phyloP scores from a whole-genome alignment of 2,329 filamentous ascomycete species.

The Fusarium poae region DNA sequence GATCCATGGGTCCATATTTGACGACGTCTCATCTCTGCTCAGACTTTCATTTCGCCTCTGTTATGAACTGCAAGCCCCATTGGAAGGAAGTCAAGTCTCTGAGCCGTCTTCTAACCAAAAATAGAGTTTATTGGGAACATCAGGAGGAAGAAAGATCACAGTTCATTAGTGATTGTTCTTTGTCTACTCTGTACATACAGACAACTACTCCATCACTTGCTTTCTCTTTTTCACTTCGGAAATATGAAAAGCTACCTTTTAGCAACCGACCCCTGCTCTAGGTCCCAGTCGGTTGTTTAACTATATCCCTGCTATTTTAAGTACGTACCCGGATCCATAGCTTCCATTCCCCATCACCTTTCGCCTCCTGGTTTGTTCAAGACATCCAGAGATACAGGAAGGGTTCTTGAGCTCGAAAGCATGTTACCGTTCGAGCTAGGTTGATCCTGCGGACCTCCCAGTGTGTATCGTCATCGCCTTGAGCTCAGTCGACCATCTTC shows the following conservation, averaged over 20 bases:
- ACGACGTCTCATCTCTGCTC: constrained; percentile 41
- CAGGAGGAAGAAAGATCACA: neutral
- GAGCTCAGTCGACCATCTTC: neutral
- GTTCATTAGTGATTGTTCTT: neutral
- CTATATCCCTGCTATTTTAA: constrained; percentile 27
- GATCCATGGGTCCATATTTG: constrained; percentile 48
- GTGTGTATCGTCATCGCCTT: neutral
- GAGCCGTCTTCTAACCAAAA: neutral
- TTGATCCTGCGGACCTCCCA: neutral
- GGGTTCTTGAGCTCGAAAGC: constrained; percentile 14
- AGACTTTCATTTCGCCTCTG: constrained; percentile 31
- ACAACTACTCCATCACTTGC: neutral
- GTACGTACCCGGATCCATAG: constrained; percentile 37
- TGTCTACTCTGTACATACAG: too few species aligned
- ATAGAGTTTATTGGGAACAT: neutral
- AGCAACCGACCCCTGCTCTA: constrained; percentile 12
- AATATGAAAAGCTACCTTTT: constrained; percentile 4
- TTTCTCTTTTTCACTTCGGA: constrained; percentile 12
- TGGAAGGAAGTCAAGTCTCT: constrained; percentile 12
- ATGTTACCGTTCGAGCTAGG: neutral
- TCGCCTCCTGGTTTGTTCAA: constrained; percentile 9
- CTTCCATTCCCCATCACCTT: constrained; percentile 13
- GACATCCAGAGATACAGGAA: constrained; percentile 6
- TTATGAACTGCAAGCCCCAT: constrained; percentile 9
- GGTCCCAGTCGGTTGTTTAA: constrained; percentile 26